A percentile compares a stretch with the other conserved stretches of the same genome.
phyloP scores from a whole-genome alignment of 2,329 filamentous ascomycete genomes.

The Penicillium decumbens region DNA sequence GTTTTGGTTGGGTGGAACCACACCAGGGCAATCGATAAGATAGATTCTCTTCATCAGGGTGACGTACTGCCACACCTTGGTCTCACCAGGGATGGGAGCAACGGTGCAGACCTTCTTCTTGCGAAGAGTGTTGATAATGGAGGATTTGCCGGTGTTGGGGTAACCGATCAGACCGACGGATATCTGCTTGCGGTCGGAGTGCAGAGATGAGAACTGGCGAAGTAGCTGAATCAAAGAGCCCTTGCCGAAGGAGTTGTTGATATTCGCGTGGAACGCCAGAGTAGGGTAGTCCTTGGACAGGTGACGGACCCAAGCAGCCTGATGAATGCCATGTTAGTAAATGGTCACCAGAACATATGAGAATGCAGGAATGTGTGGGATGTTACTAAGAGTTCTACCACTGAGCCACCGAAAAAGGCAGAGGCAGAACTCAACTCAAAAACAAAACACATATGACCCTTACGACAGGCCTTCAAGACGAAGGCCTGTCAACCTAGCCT shows the following conservation, averaged over 20 bases:
- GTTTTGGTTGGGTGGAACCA: slow-evolving; percentile 80
- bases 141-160: slow-evolving; percentile 93
- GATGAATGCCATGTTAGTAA: slow-evolving; percentile 31
- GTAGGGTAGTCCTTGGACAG: slow-evolving; percentile 91
- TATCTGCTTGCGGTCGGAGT: slow-evolving; percentile 88
- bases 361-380: slow-evolving; percentile 68
- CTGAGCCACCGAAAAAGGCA: slow-evolving; percentile 54
- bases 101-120: slow-evolving; percentile 93
- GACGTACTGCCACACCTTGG: slow-evolving; percentile 97
- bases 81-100: slow-evolving; percentile 92
- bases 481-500: slow-evolving; percentile 65
- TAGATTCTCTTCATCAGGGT: slow-evolving; percentile 92
- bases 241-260: slow-evolving; percentile 96
- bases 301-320: slow-evolving; percentile 89
- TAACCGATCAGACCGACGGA: slow-evolving; percentile 85
- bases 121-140: slow-evolving; percentile 91
- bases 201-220: slow-evolving; percentile 85
- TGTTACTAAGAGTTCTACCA: slow-evolving; percentile 98
- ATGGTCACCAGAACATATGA: slow-evolving; percentile 29
- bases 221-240: slow-evolving; percentile 88
- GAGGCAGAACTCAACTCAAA: slow-evolving; percentile 92
- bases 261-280: slow-evolving; percentile 86
- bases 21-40: slow-evolving; percentile 93
- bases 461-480: slow-evolving; percentile 85
- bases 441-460: slow-evolving; percentile 77